Evolutionary conservation across 2,329 filamentous ascomycete species (phyloP), one percentile per base, ranked within the genome.

Genomic region (Clonostachys sp.): DNA sequence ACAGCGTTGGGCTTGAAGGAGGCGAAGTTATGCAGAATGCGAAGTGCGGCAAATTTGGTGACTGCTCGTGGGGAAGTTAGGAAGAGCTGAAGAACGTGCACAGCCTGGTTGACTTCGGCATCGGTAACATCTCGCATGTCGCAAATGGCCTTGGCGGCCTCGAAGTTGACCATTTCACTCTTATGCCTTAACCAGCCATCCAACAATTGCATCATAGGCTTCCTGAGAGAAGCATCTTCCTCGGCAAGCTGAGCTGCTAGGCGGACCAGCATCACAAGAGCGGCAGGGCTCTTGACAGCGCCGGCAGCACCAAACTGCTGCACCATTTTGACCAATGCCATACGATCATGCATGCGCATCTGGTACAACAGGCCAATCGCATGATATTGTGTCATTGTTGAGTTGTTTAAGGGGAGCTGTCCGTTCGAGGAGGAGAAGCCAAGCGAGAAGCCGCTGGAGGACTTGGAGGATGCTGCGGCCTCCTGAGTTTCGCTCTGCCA

Each of bases 271-370:
- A 99, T 86, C 45, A 99, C 83, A 49, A 91, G 86, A 34, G 91
- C 94, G 50, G 92, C 89, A 17, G 94, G 91, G 68, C 89, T 96
- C 83, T 96, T 97, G 52, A 97, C 86, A 12, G 90, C 90, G 49
- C 94, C 94, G 14, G 91, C 83, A 46, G 86, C 86, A 45, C 91
- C 91, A 65, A 96, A 97, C 68, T 99, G 94, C 73, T 99, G 94
- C n/a, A 99, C 92, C 94, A 99, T 97, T 80, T 99, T 99, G 51
- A 97, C 92, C 58, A 99, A 73, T 18, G 94, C 91, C 94, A 99
- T 99, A 60, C 94, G 84, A 68, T 99, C 94, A 67, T 96, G 91
- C 60, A 87, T 87, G 61, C 94, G 87, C 90, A 97, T 97, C 72
- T 97, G 92, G 68, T 97, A 99, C 41, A 99, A 73, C 47, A 99